Conservation (phyloP, 1,139 yeast genomes). For the Dujonia santamariae region DNA sequence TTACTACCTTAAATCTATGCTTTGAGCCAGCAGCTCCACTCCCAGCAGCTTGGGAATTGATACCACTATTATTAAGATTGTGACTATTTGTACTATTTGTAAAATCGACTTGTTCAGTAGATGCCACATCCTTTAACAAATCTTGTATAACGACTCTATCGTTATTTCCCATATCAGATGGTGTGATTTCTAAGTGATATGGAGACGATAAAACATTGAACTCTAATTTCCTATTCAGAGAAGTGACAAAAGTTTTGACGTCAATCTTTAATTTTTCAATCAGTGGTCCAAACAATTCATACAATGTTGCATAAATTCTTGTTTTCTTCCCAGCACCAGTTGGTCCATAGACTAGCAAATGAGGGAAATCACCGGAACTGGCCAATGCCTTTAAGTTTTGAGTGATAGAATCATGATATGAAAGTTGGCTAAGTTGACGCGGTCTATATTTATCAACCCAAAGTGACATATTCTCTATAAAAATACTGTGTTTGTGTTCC, state of each 20-base stretch:
- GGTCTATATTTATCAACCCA: slow-evolving; percentile 98
- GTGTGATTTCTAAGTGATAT: slow-evolving; percentile 91
- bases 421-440: slow-evolving; percentile 55
- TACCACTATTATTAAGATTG: slow-evolving; percentile 8
- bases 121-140: slow-evolving; percentile 88
- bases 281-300: slow-evolving; percentile 78
- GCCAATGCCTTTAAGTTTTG: slow-evolving; percentile 62
- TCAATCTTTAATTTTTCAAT: slow-evolving; percentile 86
- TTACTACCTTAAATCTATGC: slow-evolving; percentile 85
- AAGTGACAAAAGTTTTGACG: slow-evolving; percentile 76
- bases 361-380: slow-evolving; percentile 86
- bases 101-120: slow-evolving; percentile 88
- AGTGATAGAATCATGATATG: slow-evolving; percentile 67
- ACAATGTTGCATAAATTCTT: slow-evolving; percentile 75
- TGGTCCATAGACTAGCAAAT: slow-evolving; percentile 88
- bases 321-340: slow-evolving; percentile 98
- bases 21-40: slow-evolving; percentile 26
- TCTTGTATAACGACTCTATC: slow-evolving; percentile 95
- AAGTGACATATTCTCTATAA: too few relatives aligned
- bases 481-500: too few relatives aligned
- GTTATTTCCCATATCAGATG: slow-evolving; percentile 93
- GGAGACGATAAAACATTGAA: slow-evolving; percentile 89
- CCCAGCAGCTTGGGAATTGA: slow-evolving; percentile 10
- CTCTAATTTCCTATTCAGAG: slow-evolving; percentile 73
- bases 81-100: slow-evolving; percentile 26